Conservation (phyloP, 257 asterid genomes). For the Perilla frutescens region DNA sequence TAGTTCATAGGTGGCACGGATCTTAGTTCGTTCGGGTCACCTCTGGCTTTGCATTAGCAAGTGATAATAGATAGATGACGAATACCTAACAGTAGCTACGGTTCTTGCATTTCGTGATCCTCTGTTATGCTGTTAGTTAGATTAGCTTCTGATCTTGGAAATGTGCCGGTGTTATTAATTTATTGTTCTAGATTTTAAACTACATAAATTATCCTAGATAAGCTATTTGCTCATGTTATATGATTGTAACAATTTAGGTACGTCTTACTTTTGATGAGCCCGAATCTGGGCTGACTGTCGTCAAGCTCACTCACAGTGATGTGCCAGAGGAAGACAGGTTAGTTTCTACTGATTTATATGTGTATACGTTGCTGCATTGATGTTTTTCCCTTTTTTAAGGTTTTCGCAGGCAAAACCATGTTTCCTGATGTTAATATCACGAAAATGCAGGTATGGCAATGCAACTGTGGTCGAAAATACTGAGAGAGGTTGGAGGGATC, state of each 20-base stretch:
- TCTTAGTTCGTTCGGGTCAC: neutral
- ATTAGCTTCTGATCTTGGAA: neutral
- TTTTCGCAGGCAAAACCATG: neutral
- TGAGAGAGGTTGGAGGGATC: slow-evolving; percentile 97
- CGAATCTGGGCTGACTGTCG: slow-evolving; percentile 76
- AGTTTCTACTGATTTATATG: neutral
- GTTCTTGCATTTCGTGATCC: neutral
- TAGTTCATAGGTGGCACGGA: no score
- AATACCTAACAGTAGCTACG: neutral
- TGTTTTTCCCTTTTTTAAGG: neutral
- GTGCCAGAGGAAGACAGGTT: slow-evolving; percentile 97
- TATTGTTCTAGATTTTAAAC: neutral
- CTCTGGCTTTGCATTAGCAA: neutral
- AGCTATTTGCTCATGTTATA: slow-evolving; percentile 16
- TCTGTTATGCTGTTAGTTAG: neutral
- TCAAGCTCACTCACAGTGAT: slow-evolving; percentile 77
- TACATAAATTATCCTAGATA: no score
- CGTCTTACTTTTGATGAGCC: slow-evolving; percentile 87
- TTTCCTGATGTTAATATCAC: slow-evolving; percentile 12
- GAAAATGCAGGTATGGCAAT: slow-evolving; percentile 70
- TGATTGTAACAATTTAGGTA: slow-evolving; percentile 55
- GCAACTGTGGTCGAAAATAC: slow-evolving; percentile 95
- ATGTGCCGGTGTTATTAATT: neutral
- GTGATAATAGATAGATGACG: neutral
- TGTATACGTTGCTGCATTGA: no score